Evolutionary conservation across 1,139 yeast species (phyloP), one percentile per base, ranked within the genome.

Genomic region (Ogataea hybrid): DNA sequence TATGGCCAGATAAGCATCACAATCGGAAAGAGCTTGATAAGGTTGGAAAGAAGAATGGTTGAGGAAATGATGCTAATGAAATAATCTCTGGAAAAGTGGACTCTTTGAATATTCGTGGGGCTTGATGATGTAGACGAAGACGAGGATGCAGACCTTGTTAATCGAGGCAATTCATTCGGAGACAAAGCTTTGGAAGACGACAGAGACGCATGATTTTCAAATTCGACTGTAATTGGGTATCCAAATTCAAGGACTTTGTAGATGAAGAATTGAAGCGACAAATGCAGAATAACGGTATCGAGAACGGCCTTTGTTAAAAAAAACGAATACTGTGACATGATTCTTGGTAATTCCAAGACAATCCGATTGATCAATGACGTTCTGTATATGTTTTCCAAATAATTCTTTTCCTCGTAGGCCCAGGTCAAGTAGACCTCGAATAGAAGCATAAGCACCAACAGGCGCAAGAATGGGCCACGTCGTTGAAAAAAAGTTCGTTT

Each of bases 1-100:
- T 92, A 92, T 1, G 96, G 92, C 99, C 99, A 92, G 28, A 94
- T 90, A 28, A 92, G 70, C 90, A 90, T 90, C 27, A 92, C 69
- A n/a, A 94, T 84, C 0, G 98, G 98, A 49, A 90, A 83, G 18
- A 92, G 70, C 57, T 84, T 86, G 30, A 92, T 81, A 1, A 88
- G 79, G 33, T 87, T 80, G 0, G 97, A 81, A 3, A 88, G 74
- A 34, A 89, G 61, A 1, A 88, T 72, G 0, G 96, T 84, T 4
- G 81, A 73, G 1, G 89, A 71, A 21, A 90, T 62, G 3, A 76
- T 75, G 6, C 65, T 57, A 6, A 21, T 45, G 38, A 15, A 48
- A 41, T 16, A 50, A 28, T 14, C 51, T 12, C 52, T 36, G 6
- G 59, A 47, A 33, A 50, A 52, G 30, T 36, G 31, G 5, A 43